Evolutionary conservation across 768 basidiomycete genomes (phyloP).

Genomic region (Termitomyces sp.): DNA sequence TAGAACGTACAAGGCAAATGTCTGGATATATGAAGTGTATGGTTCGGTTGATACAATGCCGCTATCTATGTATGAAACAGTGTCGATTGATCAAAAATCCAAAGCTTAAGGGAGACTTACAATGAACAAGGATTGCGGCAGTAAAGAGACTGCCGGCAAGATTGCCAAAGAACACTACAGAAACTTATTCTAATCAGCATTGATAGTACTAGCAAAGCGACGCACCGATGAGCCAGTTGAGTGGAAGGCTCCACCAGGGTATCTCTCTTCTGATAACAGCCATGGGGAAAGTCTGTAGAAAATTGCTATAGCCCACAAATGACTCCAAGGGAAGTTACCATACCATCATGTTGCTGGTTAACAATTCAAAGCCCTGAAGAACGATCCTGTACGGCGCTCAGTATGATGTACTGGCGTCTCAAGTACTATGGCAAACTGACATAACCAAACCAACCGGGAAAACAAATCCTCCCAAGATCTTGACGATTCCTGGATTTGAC

Average conservation of each 20-base stretch:
- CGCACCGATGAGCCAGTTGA: slow-evolving; percentile 70
- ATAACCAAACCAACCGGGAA: slow-evolving; percentile 80
- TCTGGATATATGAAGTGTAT: slow-evolving; percentile 50
- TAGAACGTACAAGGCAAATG: slow-evolving; percentile 56
- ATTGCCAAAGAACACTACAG: slow-evolving; percentile 67
- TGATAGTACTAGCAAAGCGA: not conserved
- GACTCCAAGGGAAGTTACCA: not conserved
- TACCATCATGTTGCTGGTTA: slow-evolving; percentile 81
- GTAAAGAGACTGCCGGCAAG: slow-evolving; percentile 71
- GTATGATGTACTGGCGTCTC: not conserved
- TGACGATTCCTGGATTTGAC: slow-evolving; percentile 66
- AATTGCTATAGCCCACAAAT: not conserved
- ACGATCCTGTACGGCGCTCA: slow-evolving; percentile 52
- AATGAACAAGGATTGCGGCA: slow-evolving; percentile 61
- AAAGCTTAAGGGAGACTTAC: slow-evolving; percentile 35
- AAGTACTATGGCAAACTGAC: slow-evolving; percentile 33
- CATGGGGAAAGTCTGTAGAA: slow-evolving; percentile 65
- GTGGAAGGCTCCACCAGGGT: slow-evolving; percentile 67
- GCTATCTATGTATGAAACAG: slow-evolving; percentile 43
- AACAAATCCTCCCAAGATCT: slow-evolving; percentile 62
- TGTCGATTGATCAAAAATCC: not conserved
- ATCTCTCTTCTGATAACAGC: slow-evolving; percentile 57
- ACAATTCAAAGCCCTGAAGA: slow-evolving; percentile 64
- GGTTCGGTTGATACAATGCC: slow-evolving; percentile 60
- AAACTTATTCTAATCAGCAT: slow-evolving; percentile 5